Evolutionary conservation across 495 filamentous ascomycete species (phyloP), one percentile per base, ranked within the genome.

Genomic region (Baudoinia panamericana): DNA sequence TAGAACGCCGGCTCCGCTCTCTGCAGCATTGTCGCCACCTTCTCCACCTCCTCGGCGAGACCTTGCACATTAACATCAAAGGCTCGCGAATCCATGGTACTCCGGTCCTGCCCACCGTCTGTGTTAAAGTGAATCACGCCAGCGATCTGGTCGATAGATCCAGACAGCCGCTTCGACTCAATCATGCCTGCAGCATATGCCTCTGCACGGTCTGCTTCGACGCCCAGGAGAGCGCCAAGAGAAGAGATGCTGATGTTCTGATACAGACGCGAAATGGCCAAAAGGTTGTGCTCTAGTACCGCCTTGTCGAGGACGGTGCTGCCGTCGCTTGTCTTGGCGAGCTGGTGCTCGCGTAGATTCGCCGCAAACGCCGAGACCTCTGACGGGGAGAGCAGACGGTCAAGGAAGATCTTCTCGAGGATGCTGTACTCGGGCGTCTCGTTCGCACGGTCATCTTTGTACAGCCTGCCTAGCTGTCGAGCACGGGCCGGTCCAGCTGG

Each of bases 371-470:
- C 80, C 10, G 72, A 71, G 13, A 95, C 85, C 60, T 97, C 90
- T 15, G 71, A 73, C 2, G 79, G 72, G 6, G 69, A 71, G 11
- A 97, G 67, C 3, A 97, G 66, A 4, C 90, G 75, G 60, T 96
- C 85, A 20, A 97, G 71, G 57, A 93, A 92, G 75, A 97, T 95
- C 64, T 96, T 96, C 67, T 96, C 92, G 16, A 97, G 66, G 38
- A 97, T 95, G 29, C 72, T 68, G 53, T 80, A 88, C 57, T 95
- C 84, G 5, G 80, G 75, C 2, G 87, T 71, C 31, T 75, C 71
- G 2, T 71, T 62, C 0, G 83, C 72, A 15, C 90, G 75, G 32
- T 96, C 92, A 55, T 97, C 90, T 59, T 94, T 95, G 69, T 94
- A 95, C 5, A 97, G 65, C 40, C 77, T 77, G 2, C 76, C 82